Conservation (phyloP, 495 filamentous ascomycete genomes). For the Glarea lozoyensis region DNA sequence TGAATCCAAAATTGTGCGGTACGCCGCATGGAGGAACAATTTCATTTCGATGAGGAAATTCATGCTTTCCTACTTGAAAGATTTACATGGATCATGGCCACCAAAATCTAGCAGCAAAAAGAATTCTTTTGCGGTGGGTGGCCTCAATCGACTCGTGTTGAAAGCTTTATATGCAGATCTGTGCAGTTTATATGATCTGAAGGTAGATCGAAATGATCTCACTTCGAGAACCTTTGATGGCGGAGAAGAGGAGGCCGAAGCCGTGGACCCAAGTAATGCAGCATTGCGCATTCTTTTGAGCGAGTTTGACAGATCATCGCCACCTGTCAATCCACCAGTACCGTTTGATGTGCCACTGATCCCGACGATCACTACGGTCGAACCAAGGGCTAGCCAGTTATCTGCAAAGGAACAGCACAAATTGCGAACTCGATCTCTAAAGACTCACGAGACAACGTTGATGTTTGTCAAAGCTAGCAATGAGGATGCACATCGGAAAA, state of each 20-base stretch:
- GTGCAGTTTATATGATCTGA: conserved; percentile 75
- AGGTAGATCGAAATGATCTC: conserved; percentile 65
- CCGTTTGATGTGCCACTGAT: conserved; percentile 83
- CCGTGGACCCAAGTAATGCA: conserved; percentile 32
- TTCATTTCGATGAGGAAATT: conserved; percentile 70
- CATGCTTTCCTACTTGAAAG: conserved; percentile 68
- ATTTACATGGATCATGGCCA: conserved; percentile 85
- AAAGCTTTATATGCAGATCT: conserved; percentile 80
- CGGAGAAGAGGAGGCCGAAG: conserved; percentile 39
- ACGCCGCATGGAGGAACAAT: conserved; percentile 68
- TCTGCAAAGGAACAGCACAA: conserved; percentile 62
- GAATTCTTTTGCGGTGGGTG: conserved; percentile 76
- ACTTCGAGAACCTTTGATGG: conserved; percentile 38
- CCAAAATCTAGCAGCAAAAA: conserved; percentile 88
- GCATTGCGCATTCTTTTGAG: conserved; percentile 63
- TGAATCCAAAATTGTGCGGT: conserved; percentile 70
- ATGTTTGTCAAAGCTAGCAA: conserved; percentile 73
- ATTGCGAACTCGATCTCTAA: conserved; percentile 54
- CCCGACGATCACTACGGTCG: conserved; percentile 54
- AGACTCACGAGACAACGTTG: conserved; percentile 64
- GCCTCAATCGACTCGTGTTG: conserved; percentile 76
- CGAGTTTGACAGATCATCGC: conserved; percentile 81
- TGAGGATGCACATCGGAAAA: conserved; percentile 49
- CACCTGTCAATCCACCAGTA: conserved; percentile 83
- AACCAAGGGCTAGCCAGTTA: conserved; percentile 50